A percentile compares a stretch with the other conserved stretches of the same genome.
These are phyloP conservation scores for Alternaria ventricosa DNA, from an alignment of 2,329 filamentous ascomycete species.

Conservation along the genomic window DNA sequence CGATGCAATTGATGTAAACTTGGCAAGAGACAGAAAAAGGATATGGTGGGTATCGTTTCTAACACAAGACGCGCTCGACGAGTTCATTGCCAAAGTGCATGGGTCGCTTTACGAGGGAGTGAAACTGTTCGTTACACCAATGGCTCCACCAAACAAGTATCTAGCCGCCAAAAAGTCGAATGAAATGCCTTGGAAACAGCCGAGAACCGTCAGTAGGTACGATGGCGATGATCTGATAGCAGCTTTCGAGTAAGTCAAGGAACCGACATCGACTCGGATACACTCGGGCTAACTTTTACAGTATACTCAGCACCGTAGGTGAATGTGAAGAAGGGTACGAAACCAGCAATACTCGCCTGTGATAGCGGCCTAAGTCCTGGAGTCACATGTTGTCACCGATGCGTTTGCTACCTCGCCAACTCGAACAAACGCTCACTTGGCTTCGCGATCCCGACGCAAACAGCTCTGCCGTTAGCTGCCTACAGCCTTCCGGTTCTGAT, in stretches of 20 bases:
- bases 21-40: neutral
- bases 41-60: neutral
- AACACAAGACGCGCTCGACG: neutral
- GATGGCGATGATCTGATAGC: neutral
- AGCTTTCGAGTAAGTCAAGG: neutral
- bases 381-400: neutral
- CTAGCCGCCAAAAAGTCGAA: neutral
- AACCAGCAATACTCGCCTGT: neutral
- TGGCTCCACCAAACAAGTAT: neutral
- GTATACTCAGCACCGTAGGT: neutral
- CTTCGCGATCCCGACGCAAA: neutral
- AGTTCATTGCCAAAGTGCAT: neutral
- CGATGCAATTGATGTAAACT: neutral
- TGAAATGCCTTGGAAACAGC: neutral
- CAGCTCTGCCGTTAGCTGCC: neutral
- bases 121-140: neutral
- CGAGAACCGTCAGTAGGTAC: neutral
- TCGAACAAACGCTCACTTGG: neutral
- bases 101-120: neutral
- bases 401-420: neutral
- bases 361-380: neutral
- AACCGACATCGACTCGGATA: neutral
- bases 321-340: neutral
- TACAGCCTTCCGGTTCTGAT: neutral
- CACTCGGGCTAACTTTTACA: neutral